Base-by-base conservation (phyloP, 1,139 yeast genomes). In the Taphrina communis region DNA sequence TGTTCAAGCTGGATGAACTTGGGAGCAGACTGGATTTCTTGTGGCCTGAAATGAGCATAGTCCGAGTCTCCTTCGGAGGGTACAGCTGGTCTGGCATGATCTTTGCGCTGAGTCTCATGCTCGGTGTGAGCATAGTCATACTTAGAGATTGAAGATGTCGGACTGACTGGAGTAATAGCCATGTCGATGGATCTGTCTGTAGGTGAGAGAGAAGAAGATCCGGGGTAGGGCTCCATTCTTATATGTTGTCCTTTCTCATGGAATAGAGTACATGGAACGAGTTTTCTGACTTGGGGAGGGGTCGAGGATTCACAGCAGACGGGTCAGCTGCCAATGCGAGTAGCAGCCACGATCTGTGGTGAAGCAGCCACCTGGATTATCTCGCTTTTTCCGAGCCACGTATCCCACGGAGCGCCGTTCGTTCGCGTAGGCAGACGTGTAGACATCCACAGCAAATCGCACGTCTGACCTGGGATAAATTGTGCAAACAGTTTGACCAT, bases 1-100 rank as follows among this genome's bases (percentile, higher is more conserved):
- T 65, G 68, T 50, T 65, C 68, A 31, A 65, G 56, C 31, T 65
- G 68, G 21, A 65, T 65, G 53, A 65, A 65, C 21, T 65, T 65
- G 5, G 68, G 68, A n/a, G 68, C 68, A 31, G 68, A 39, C 38
- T 57, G 63, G 6, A 31, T 58, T 52, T 57, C 68, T 63, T 57
- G 68, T 7, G 68, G 63, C 14, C 68, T 36, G 51, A 65, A 65
- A 42, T 65, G 68, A 46, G 59, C 52, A 42, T 63, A 55, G 31
- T 55, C 67, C 14, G 67, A 42, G 48, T 55, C 59, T 36, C 42
- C 39, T 25, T 25, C 31, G 12, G 53, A 7, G 5, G 39, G 21
- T 17, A 53, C 21, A 6, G 14, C 52, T 14, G 56, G 46, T 25
- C 21, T 19, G 19, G 51, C 51, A 51, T 21, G 58, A 25, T 51